These are phyloP conservation scores for Curvularia eragrostidis DNA, from an alignment of 2,329 filamentous ascomycete species.

Conservation along the genomic window DNA sequence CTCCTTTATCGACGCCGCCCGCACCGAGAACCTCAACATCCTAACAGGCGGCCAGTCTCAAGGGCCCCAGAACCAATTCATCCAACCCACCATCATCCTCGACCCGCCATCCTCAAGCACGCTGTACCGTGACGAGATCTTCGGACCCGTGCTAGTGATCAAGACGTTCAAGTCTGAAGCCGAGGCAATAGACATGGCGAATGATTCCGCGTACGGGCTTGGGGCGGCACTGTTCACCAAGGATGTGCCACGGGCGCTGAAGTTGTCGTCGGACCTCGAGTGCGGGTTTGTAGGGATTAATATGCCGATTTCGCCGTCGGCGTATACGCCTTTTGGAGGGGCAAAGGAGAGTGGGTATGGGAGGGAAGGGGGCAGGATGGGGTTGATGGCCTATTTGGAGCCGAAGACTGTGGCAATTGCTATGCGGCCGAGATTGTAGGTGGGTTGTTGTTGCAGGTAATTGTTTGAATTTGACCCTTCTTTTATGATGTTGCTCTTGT, in stretches of 20 bases:
- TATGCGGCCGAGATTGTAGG: not conserved
- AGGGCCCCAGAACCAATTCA: constrained; percentile 2
- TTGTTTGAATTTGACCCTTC: not conserved
- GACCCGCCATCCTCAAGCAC: constrained; percentile 3
- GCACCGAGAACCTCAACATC: constrained; percentile 20
- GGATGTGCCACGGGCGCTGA: constrained; percentile 22
- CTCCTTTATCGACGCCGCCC: constrained; percentile 4
- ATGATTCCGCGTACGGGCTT: constrained; percentile 42
- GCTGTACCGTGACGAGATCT: constrained; percentile 35
- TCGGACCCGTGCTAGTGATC: constrained; percentile 41
- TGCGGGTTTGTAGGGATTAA: constrained; percentile 32
- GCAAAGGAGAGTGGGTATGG: constrained; percentile 11
- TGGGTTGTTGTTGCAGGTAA: not conserved
- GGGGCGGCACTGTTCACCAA: constrained; percentile 20
- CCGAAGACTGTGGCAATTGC: constrained; percentile 5
- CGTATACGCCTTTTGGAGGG: constrained; percentile 7
- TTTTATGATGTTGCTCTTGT: not conserved
- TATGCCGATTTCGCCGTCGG: not conserved
- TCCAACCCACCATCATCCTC: constrained; percentile 7
- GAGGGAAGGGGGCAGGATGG: constrained; percentile 1
- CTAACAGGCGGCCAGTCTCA: constrained; percentile 16
- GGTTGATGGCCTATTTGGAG: constrained; percentile 8
- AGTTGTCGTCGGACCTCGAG: constrained; percentile 27
- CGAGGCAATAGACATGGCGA: constrained; percentile 42
- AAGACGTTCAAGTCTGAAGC: constrained; percentile 44